Evolutionary conservation across 2,329 filamentous ascomycete genomes (phyloP).

Genomic region (Ceratocystis diversiconidia): DNA sequence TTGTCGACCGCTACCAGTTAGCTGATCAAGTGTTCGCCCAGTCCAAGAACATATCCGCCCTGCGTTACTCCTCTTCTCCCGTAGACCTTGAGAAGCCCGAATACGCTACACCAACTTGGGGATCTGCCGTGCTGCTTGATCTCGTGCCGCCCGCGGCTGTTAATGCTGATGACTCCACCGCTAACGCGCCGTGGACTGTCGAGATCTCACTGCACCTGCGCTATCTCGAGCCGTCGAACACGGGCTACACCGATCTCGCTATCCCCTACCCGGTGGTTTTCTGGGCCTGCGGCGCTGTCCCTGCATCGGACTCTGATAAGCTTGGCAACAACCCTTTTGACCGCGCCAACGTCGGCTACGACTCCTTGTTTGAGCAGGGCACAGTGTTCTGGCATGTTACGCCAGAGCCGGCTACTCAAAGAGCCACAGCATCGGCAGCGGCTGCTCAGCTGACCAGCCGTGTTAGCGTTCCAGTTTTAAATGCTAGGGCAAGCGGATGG

Average conservation of each 20-base stretch:
- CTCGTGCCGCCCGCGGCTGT: constrained; percentile 40
- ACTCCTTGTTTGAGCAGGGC: constrained; percentile 57
- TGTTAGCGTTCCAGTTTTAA: constrained; percentile 52
- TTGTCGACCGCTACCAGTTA: constrained; percentile 80
- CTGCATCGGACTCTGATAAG: constrained; percentile 42
- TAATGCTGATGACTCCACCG: constrained; percentile 18
- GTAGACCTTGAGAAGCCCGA: constrained; percentile 84
- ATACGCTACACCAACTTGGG: constrained; percentile 66
- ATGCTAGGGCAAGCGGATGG: constrained; percentile 35
- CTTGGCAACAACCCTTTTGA: constrained; percentile 76
- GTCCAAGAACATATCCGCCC: constrained; percentile 60
- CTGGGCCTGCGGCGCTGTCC: constrained; percentile 61
- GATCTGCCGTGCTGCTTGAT: constrained; percentile 62
- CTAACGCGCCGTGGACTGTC: constrained; percentile 40
- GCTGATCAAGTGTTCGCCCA: constrained; percentile 59
- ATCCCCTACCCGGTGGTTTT: constrained; percentile 74
- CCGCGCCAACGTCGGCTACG: constrained; percentile 69
- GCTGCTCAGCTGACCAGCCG: constrained; percentile 33
- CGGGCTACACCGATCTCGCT: constrained; percentile 40
- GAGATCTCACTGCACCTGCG: constrained; percentile 74
- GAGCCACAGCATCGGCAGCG: constrained; percentile 2
- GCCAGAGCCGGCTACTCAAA: constrained; percentile 21
- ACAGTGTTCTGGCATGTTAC: constrained; percentile 74
- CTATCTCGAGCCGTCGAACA: constrained; percentile 52
- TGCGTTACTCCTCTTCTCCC: constrained; percentile 57